A percentile compares a stretch with the other conserved stretches of the same genome.
These are phyloP conservation scores for Amaranthus hypochondriacus DNA, from an alignment of 148 eudicot genomes.

Conservation along the genomic window DNA sequence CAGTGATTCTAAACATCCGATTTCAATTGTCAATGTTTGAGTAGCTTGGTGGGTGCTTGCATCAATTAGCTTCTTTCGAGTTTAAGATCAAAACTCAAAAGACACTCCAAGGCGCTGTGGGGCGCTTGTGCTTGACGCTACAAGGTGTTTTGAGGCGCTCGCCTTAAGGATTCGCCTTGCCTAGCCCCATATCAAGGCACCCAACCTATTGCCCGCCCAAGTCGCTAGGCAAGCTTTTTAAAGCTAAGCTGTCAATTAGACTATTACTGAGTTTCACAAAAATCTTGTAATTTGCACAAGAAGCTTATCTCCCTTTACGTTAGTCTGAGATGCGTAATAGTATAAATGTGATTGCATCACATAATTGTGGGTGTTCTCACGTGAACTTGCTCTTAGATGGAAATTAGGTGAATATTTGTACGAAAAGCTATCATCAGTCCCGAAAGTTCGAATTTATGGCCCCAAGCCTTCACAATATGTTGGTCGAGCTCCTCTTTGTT, in stretches of 20 bases:
- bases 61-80: not conserved
- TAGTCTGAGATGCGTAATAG: not conserved
- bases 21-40: not conserved
- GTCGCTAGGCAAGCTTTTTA: no score
- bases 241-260: no score
- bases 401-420: conserved; percentile 71
- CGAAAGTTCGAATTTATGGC: conserved; percentile 67
- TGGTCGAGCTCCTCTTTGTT: conserved; percentile 72
- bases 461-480: conserved; percentile 62
- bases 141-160: no score
- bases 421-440: conserved; percentile 48
- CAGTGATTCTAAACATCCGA: not conserved
- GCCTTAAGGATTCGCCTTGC: no score
- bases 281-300: no score
- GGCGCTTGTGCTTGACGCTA: no score
- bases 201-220: no score
- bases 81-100: no score
- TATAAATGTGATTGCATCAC: not conserved
- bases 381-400: conserved; percentile 39
- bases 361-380: not conserved
- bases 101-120: no score
- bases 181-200: no score
- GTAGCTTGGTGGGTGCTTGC: not conserved
- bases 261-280: no score
- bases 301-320: no score